Evolutionary conservation across 1,284 basidiomycete species (phyloP).

Genomic region (Cryptococcus jaspeensis): DNA sequence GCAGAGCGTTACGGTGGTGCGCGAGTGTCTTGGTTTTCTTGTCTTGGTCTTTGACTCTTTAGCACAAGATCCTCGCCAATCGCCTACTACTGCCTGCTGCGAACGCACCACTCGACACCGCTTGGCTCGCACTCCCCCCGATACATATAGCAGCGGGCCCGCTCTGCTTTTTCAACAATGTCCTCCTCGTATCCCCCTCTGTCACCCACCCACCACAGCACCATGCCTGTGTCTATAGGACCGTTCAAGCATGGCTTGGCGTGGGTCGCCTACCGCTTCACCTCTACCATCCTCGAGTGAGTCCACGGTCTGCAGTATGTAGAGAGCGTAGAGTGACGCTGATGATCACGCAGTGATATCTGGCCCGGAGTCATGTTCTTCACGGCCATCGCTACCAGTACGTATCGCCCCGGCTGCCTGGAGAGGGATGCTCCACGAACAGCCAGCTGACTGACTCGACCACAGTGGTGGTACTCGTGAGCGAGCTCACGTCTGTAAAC

Average conservation of each 20-base stretch:
- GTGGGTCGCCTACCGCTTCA: slow-evolving; percentile 31
- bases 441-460: background rate
- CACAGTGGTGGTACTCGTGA: slow-evolving; percentile 32
- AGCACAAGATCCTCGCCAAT: too few species aligned
- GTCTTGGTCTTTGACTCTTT: background rate
- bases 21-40: too few species aligned
- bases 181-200: background rate
- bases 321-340: background rate
- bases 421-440: background rate
- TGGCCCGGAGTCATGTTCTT: slow-evolving; percentile 34
- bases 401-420: background rate
- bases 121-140: too few species aligned
- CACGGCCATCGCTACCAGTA: slow-evolving; percentile 30
- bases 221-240: slow-evolving; percentile 4
- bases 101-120: too few species aligned
- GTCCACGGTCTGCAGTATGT: background rate
- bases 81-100: too few species aligned
- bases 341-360: slow-evolving; percentile 29
- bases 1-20: too few species aligned
- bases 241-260: slow-evolving; percentile 27
- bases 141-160: too few species aligned
- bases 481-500: slow-evolving; percentile 21
- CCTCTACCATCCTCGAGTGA: slow-evolving; percentile 36
- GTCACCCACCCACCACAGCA: background rate
- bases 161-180: too few species aligned